Evolutionary conservation across 2,329 filamentous ascomycete species (phyloP).

Genomic region (Pseudogymnoascus destructans): DNA sequence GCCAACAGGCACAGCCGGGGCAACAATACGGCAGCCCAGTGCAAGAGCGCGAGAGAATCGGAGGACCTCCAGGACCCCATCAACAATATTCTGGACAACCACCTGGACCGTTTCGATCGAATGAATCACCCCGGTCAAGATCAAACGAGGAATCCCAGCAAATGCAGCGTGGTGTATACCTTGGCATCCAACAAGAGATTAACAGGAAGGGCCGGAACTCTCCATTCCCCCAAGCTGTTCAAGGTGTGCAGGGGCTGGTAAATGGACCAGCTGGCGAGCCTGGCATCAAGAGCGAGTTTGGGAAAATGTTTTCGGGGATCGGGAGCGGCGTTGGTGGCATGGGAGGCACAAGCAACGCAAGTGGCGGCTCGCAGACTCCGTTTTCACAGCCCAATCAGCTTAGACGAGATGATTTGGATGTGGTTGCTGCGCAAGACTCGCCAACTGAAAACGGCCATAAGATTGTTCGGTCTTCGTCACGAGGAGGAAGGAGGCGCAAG

Average conservation of each 20-base stretch:
- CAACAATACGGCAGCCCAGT: conserved; percentile 17
- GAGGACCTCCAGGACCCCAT: conserved; percentile 24
- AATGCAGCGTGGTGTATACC: conserved; percentile 48
- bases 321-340: conserved; percentile 52
- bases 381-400: conserved; percentile 31
- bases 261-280: conserved; percentile 70
- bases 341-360: conserved; percentile 32
- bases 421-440: conserved; percentile 33
- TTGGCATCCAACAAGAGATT: conserved; percentile 65
- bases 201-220: conserved; percentile 75
- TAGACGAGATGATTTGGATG: conserved; percentile 40
- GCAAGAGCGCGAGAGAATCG: conserved; percentile 9
- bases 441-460: conserved; percentile 27
- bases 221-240: conserved; percentile 82
- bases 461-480: conserved; percentile 30
- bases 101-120: conserved; percentile 32
- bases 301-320: conserved; percentile 90
- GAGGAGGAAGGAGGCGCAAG: conserved; percentile 51
- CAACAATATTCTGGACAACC: conserved; percentile 25
- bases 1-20: conserved; percentile 26
- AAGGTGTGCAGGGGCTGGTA: conserved; percentile 74
- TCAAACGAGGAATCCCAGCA: conserved; percentile 40
- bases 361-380: conserved; percentile 39
- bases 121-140: conserved; percentile 32
- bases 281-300: conserved; percentile 88